Conservation (phyloP, 345 rosid genomes). For the Punica granatum region DNA sequence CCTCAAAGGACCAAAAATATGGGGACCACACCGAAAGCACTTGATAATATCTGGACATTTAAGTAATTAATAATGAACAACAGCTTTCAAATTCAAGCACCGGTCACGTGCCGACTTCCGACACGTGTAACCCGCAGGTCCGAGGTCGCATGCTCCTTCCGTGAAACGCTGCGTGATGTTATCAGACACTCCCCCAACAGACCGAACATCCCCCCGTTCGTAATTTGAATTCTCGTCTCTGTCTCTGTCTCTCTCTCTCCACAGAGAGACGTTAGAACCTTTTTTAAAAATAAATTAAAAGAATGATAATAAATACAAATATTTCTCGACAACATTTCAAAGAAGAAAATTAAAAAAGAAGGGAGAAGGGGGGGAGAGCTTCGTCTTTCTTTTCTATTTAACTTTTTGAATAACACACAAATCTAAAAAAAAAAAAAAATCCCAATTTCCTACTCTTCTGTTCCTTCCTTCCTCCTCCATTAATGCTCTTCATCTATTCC, state of each 20-base stretch:
- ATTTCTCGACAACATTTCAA: slow-evolving; percentile 6
- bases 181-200: not conserved
- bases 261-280: slow-evolving; percentile 55
- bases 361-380: not conserved
- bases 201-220: slow-evolving; percentile 21
- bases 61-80: too few species aligned
- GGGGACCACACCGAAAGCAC: not conserved
- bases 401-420: not conserved
- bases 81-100: not conserved
- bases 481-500: not conserved
- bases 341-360: not conserved
- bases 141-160: not conserved
- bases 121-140: not conserved
- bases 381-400: not conserved
- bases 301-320: slow-evolving; percentile 7
- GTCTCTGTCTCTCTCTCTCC: slow-evolving; percentile 23
- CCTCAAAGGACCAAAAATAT: not conserved
- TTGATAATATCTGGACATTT: not conserved
- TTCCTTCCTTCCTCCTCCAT: not conserved
- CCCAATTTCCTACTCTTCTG: not conserved
- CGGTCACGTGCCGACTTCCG: not conserved
- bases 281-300: slow-evolving; percentile 2
- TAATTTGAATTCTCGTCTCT: slow-evolving; percentile 63
- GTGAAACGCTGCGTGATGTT: not conserved
- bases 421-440: too few species aligned